Evolutionary conservation across 345 rosid genomes (phyloP), one percentile per base, ranked within the genome.

Genomic region (Hibiscus trionum): DNA sequence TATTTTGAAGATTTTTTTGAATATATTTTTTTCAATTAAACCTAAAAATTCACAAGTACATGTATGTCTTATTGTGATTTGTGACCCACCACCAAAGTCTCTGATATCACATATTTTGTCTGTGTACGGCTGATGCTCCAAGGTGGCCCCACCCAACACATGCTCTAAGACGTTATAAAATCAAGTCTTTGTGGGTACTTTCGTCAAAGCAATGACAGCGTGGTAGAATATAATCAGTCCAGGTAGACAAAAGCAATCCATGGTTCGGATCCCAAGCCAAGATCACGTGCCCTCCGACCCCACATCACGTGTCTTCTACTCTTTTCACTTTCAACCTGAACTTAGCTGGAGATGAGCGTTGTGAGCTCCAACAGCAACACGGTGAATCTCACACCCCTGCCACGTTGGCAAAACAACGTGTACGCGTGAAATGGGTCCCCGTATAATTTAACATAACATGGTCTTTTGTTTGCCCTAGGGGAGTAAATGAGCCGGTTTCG

Each of bases 201-300:
- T 64, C 77, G 75, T 77, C 68, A 15, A 4, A 1, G 0, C n/a
- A 17, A 0, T 0, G 11, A 27, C 55, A 27, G 70, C 83, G 83
- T 85, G 88, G 79, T 74, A 26, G 5, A 17, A 5, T 39, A 47
- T 58, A 4, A 80, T 72, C 21, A 29, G 77, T 24, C 75, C 75
- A 52, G 26, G 9, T 0, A 0, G 55, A 61, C 26, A 15, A 77
- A 73, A 57, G 72, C 8, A 66, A 66, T 31, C 60, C 3, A 11
- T 29, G 33, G 46, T 61, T 46, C 11, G 62, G 67, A 86, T 84
- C 80, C 84, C 87, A 1, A 84, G 74, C 76, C 80, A 70, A 42
- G 15, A 42, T 83, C 90, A 88, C 96, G 88, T 86, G 95, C 81
- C 76, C 39, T 57, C 21, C 52, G 27, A 8, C 56, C 66, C 77